These are phyloP conservation scores for Mycosphaerella sp. DNA, from an alignment of 2,329 filamentous ascomycete species.

Conservation along the genomic window DNA sequence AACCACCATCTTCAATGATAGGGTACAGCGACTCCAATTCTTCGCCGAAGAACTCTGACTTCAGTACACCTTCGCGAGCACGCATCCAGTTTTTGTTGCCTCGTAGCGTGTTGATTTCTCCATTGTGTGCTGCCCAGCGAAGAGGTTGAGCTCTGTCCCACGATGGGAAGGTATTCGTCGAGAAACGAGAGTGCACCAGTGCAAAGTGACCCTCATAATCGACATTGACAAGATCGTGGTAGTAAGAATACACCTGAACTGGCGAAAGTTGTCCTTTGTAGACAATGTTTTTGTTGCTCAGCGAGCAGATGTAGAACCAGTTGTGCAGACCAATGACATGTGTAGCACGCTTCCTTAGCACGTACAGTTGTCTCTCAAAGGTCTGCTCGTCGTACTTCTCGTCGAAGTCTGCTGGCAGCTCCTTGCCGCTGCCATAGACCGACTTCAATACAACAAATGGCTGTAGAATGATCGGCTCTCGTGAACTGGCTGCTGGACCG, in stretches of 20 bases:
- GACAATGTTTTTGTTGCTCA: slow-evolving; percentile 97
- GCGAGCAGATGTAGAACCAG: slow-evolving; percentile 97
- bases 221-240: slow-evolving; percentile 91
- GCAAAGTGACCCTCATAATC: slow-evolving; percentile 98
- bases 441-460: slow-evolving; percentile 86
- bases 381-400: slow-evolving; percentile 74
- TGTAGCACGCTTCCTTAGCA: slow-evolving; percentile 89
- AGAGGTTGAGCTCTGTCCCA: slow-evolving; percentile 97
- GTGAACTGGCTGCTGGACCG: slow-evolving; percentile 83
- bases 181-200: slow-evolving; percentile 93
- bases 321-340: slow-evolving; percentile 93
- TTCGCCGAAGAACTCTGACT: slow-evolving; percentile 85
- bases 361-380: slow-evolving; percentile 90
- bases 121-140: slow-evolving; percentile 96
- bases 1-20: slow-evolving; percentile 92
- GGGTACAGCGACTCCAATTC: slow-evolving; percentile 88
- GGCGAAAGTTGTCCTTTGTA: slow-evolving; percentile 97
- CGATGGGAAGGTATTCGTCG: slow-evolving; percentile 95
- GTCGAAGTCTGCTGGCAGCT: slow-evolving; percentile 70
- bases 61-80: slow-evolving; percentile 88
- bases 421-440: slow-evolving; percentile 74
- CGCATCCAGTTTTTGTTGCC: slow-evolving; percentile 99
- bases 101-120: slow-evolving; percentile 95
- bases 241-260: slow-evolving; percentile 95
- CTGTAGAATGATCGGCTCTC: slow-evolving; percentile 92